Percentiles rank a stretch among this genome's conserved stretches.
Conservation (phyloP, 306 rosid species). For the Alnus glutinosa region DNA sequence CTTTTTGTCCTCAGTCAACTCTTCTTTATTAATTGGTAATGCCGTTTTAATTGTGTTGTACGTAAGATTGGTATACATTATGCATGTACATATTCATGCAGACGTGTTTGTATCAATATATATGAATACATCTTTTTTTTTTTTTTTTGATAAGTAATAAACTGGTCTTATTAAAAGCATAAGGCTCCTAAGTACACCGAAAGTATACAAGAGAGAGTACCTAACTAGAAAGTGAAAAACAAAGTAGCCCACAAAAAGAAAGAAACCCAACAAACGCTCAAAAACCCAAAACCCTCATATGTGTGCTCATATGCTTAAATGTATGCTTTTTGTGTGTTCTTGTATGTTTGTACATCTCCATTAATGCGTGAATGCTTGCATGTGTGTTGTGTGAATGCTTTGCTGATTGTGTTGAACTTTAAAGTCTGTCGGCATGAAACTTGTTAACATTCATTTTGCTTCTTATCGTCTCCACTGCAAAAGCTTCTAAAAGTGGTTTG, state of each 20-base stretch:
- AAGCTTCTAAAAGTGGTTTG: too few species aligned
- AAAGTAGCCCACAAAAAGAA: too few species aligned
- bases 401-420: not conserved
- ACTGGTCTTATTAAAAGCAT: too few species aligned
- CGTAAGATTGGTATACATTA: not conserved
- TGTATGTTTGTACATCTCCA: not conserved
- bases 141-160: too few species aligned
- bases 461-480: too few species aligned
- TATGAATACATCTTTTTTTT: not conserved
- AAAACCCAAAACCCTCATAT: too few species aligned
- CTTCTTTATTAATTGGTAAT: not conserved
- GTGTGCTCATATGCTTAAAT: not conserved
- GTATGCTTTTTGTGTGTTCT: not conserved
- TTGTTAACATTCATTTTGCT: not conserved
- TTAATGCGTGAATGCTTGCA: not conserved
- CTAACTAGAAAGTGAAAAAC: too few species aligned
- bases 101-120: not conserved
- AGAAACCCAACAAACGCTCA: too few species aligned
- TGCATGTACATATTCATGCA: not conserved
- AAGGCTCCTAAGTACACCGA: too few species aligned
- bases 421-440: not conserved
- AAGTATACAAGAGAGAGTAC: too few species aligned
- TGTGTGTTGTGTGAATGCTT: not conserved
- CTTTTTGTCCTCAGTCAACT: slow-evolving; percentile 18
- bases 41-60: not conserved